Evolutionary conservation across 805 yeast genomes (phyloP).

Genomic region (Saturnispora hagleri): DNA sequence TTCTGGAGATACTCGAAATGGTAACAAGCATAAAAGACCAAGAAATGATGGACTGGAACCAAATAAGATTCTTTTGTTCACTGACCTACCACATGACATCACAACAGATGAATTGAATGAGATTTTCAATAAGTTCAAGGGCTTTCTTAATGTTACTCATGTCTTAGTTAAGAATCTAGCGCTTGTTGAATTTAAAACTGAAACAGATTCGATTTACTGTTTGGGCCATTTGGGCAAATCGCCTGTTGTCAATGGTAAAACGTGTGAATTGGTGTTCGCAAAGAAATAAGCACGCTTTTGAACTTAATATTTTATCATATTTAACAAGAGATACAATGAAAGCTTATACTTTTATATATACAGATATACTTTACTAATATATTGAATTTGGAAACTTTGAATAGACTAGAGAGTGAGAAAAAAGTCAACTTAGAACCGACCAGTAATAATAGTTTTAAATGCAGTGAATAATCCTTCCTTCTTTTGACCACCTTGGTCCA

Average conservation of each 20-base stretch:
- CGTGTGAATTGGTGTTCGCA: conserved; percentile 25
- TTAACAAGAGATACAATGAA: not conserved
- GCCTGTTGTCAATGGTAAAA: conserved; percentile 13
- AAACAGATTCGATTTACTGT: conserved; percentile 35
- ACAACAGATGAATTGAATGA: conserved; percentile 33
- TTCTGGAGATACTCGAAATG: conserved; percentile 13
- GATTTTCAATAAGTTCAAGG: conserved; percentile 42
- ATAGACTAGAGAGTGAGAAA: not conserved
- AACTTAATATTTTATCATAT: not conserved
- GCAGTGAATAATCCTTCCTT: conserved; percentile 61
- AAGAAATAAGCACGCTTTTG: conserved; percentile 16
- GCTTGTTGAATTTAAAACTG: conserved; percentile 67
- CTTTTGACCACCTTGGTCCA: conserved; percentile 50
- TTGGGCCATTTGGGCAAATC: conserved; percentile 16
- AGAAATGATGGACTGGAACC: conserved; percentile 37
- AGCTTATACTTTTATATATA: conserved; percentile 3
- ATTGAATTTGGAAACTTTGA: not conserved
- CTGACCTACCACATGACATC: conserved; percentile 44
- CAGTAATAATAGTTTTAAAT: conserved; percentile 65
- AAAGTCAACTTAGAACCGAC: conserved; percentile 36
- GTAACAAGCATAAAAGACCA: not conserved
- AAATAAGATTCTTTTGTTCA: conserved; percentile 58
- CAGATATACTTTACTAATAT: not conserved
- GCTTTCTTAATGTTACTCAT: conserved; percentile 57
- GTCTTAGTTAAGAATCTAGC: conserved; percentile 65